Conservation (phyloP, 306 rosid genomes). For the Cajanus cajan region DNA sequence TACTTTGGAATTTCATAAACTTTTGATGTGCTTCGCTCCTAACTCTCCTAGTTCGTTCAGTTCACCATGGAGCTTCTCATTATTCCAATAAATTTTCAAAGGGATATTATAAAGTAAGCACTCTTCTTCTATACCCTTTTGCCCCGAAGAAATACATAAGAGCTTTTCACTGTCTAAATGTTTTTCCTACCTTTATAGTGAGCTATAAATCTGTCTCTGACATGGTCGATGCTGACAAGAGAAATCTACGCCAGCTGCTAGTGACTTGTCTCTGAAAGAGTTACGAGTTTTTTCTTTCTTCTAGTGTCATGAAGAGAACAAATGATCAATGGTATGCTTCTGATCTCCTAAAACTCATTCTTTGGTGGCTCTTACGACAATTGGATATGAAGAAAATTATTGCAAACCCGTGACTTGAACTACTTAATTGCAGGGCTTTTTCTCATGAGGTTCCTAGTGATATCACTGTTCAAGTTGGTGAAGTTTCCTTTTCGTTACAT, state of each 20-base stretch:
- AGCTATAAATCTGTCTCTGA: neutral
- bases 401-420: slow-evolving; percentile 11
- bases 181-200: neutral
- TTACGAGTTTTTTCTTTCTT: slow-evolving; percentile 43
- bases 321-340: slow-evolving; percentile 70
- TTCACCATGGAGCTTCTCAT: slow-evolving; percentile 15
- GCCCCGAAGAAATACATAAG: neutral
- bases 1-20: slow-evolving; percentile 30
- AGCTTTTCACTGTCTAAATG: neutral
- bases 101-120: neutral
- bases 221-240: slow-evolving; percentile 52
- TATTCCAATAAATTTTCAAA: neutral
- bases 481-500: slow-evolving; percentile 70
- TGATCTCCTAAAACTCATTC: neutral
- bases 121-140: neutral
- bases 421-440: slow-evolving; percentile 61
- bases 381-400: slow-evolving; percentile 4
- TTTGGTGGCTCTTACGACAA: neutral
- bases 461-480: slow-evolving; percentile 69
- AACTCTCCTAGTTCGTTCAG: neutral
- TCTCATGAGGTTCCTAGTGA: slow-evolving; percentile 93
- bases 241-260: slow-evolving; percentile 31
- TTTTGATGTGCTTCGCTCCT: slow-evolving; percentile 24
- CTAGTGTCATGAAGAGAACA: slow-evolving; percentile 71
- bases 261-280: slow-evolving; percentile 45